phyloP scores from a whole-genome alignment of 768 basidiomycete species.

The Phylloporus sp. region DNA sequence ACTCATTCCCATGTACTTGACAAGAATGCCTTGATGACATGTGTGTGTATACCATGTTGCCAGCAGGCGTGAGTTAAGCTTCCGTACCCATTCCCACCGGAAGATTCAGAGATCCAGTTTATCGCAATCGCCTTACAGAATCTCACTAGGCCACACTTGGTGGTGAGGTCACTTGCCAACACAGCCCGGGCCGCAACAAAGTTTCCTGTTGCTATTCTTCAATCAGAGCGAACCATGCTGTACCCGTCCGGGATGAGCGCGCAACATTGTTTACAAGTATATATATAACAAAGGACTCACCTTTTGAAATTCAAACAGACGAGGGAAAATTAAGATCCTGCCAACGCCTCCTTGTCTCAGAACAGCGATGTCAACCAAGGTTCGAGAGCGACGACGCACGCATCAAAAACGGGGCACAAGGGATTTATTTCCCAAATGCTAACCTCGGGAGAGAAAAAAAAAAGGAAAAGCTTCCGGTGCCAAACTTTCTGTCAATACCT shows the following conservation, averaged over 20 bases:
- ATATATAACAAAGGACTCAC: background rate
- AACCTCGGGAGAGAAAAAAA: slow-evolving; percentile 7
- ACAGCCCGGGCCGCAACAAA: slow-evolving; percentile 19
- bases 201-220: slow-evolving; percentile 11
- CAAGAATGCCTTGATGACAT: slow-evolving; percentile 13
- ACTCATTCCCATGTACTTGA: slow-evolving; percentile 20
- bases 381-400: slow-evolving; percentile 6
- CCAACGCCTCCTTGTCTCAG: background rate
- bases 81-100: slow-evolving; percentile 7
- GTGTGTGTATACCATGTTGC: slow-evolving; percentile 10
- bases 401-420: slow-evolving; percentile 13
- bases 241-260: background rate
- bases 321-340: background rate
- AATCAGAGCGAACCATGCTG: slow-evolving; percentile 22
- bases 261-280: background rate
- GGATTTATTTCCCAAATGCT: slow-evolving; percentile 5
- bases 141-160: too few relatives aligned
- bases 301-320: background rate
- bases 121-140: background rate
- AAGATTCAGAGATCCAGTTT: background rate
- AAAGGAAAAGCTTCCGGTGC: background rate
- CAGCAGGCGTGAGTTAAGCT: slow-evolving; percentile 5
- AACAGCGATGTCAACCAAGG: slow-evolving; percentile 25
- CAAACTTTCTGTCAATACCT: slow-evolving; percentile 18
- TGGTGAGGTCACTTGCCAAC: slow-evolving; percentile 2